Evolutionary conservation across 2,329 filamentous ascomycete species (phyloP), one percentile per base, ranked within the genome.

Genomic region (Clonostachys rhizophaga): DNA sequence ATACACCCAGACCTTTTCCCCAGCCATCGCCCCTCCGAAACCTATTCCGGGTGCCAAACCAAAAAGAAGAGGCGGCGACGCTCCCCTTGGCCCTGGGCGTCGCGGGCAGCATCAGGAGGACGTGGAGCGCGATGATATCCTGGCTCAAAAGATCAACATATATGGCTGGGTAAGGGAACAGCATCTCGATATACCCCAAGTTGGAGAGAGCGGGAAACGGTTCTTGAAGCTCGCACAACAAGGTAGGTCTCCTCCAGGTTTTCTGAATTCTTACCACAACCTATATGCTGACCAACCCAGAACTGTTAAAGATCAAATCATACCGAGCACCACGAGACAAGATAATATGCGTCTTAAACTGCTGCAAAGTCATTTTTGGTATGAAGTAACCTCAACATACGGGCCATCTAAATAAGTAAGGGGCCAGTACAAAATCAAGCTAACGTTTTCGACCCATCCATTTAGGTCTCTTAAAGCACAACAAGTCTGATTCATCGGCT

Each of bases 281-380:
- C 13, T 17, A n/a, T 20, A 37, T 11, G 14, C 50, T 59, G 46
- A 58, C 48, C 52, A 60, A 34, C n/a, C 16, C 61, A 90, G 94
- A 99, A 67, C 75, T 99, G 13, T 71, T 95, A 36, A 99, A 99
- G 66, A 96, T 99, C 60, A 95, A 92, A 60, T 94, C 89, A 9
- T 99, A 99, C 62, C 83, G 95, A 55, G 94, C 94, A n/a, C 94
- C 94, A 5, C 77, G 94, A 57, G 94, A 99, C 72, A 99, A 99
- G 68, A 94, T 99, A 47, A 97, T 99, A 44, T 99, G 94, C 65
- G 90, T 97, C 42, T 72, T 99, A 47, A 99, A 99, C 68, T 96
- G 91, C 70, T 99, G 94, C 80, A 99, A 99, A 69, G 95, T 99
- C 52, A 97, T 99, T 53, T 97, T 99, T 66, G 94, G 88, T 90